These are phyloP conservation scores for Huiozyma sinensis DNA, from an alignment of 805 yeast genomes.

Conservation along the genomic window DNA sequence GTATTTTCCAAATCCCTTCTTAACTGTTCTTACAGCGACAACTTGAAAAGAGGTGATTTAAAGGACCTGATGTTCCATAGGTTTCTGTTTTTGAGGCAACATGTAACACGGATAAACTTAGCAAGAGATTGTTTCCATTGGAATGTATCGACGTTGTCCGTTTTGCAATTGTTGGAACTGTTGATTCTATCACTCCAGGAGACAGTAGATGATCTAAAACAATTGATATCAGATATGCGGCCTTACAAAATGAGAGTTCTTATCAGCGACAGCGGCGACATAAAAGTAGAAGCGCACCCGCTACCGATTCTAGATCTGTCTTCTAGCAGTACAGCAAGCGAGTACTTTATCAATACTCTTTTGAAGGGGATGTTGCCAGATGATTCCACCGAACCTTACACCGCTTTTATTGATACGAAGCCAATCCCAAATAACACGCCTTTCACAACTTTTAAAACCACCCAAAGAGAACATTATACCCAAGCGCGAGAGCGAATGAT, in stretches of 20 bases:
- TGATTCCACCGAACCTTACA: slow-evolving; percentile 34
- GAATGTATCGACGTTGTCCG: slow-evolving; percentile 32
- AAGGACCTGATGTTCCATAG: background rate
- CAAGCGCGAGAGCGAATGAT: slow-evolving; percentile 46
- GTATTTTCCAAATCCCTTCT: background rate
- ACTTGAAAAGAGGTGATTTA: background rate
- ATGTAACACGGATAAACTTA: slow-evolving; percentile 39
- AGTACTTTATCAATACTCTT: slow-evolving; percentile 22
- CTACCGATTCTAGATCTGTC: slow-evolving; percentile 5
- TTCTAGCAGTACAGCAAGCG: background rate
- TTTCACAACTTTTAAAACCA: slow-evolving; percentile 83
- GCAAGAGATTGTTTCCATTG: slow-evolving; percentile 46
- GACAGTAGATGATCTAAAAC: slow-evolving; percentile 4
- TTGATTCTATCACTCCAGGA: slow-evolving; percentile 30
- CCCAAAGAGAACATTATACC: slow-evolving; percentile 53
- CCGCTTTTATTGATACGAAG: slow-evolving; percentile 48
- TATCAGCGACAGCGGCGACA: slow-evolving; percentile 29
- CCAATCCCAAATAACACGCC: slow-evolving; percentile 46
- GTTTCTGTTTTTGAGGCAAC: slow-evolving; percentile 5
- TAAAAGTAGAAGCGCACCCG: slow-evolving; percentile 30
- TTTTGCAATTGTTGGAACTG: slow-evolving; percentile 32
- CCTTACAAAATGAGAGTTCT: slow-evolving; percentile 42
- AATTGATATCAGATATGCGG: slow-evolving; percentile 18
- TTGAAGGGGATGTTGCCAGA: slow-evolving; percentile 18
- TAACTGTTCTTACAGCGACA: background rate